Evolutionary conservation across 306 rosid genomes (phyloP), one percentile per base, ranked within the genome.

Genomic region (Quercus alba): DNA sequence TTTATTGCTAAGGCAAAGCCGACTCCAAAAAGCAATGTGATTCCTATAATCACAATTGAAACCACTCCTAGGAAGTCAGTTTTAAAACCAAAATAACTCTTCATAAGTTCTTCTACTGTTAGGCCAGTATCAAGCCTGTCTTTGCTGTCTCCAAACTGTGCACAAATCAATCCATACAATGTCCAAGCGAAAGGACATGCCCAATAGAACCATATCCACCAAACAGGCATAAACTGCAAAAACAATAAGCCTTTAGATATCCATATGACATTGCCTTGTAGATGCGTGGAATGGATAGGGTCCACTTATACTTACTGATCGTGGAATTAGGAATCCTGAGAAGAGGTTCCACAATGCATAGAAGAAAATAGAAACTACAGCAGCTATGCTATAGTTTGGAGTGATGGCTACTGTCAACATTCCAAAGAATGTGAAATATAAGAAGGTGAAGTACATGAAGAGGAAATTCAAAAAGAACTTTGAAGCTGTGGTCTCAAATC

Each of bases 171-270:
- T 78, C 95, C 97, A 82, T 90, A 74, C 63, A 90, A 57, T 15
- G 95, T 90, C 97, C 97, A 94, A 52, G 95, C 77, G 23, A 94
- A 83, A n/a, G 98, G 92, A 81, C 97, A 94, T 21, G 76, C 63
- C 95, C 95, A 91, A 21, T 63, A 90, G 84, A 86, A 94, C 98
- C 98, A 94, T 86, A 89, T 87, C 95, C 98, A 94, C 98, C 98
- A 91, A 35, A 86, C 58, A 15, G 98, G 98, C 81, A 90, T 89
- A 49, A 92, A 89, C 97, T 94, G 98, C 79, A 41, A 74, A 31
- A 73, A 19, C 9, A 44, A 56, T 56, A 58, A 11, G 5, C 3
- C 44, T 11, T 38, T 38, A 38, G 44, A 38, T 38, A 38, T 38
- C 44, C 44, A 38, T 38, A 38, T 38, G 44, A 38, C 44, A 38